phyloP scores from a whole-genome alignment of 352 stramenopile genomes.

The Phytopythium cucurbitacearum region DNA sequence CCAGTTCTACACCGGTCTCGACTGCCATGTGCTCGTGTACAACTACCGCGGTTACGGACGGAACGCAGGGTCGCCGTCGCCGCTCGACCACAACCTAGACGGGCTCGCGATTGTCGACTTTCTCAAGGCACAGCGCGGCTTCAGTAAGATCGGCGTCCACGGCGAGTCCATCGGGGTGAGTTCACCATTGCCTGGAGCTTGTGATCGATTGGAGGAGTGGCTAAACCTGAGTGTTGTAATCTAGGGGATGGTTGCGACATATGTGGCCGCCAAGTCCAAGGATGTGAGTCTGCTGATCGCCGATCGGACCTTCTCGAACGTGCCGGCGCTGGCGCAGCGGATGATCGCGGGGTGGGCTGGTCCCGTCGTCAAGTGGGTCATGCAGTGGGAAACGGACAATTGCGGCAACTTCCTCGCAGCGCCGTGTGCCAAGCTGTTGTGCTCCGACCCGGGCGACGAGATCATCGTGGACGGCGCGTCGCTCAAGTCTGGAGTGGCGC shows the following conservation, averaged over 20 bases:
- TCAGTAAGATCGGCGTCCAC: slow-evolving; percentile 69
- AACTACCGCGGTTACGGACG: slow-evolving; percentile 87
- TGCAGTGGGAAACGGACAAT: slow-evolving; percentile 81
- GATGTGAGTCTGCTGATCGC: slow-evolving; percentile 67
- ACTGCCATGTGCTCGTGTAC: slow-evolving; percentile 80
- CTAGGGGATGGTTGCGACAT: slow-evolving; percentile 67
- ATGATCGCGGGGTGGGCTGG: slow-evolving; percentile 78
- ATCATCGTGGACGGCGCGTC: slow-evolving; percentile 82
- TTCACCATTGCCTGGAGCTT: not conserved
- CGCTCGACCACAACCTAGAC: slow-evolving; percentile 58
- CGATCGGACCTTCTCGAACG: slow-evolving; percentile 76
- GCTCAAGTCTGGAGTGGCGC: slow-evolving; percentile 74
- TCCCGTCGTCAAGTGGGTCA: slow-evolving; percentile 52
- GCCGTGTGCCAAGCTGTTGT: slow-evolving; percentile 76
- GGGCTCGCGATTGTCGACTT: slow-evolving; percentile 72
- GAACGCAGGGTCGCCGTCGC: slow-evolving; percentile 56
- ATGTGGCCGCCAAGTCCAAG: slow-evolving; percentile 50
- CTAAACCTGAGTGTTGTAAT: not conserved
- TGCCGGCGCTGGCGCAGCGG: slow-evolving; percentile 73
- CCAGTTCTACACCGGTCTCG: slow-evolving; percentile 74
- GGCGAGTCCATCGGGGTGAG: slow-evolving; percentile 76
- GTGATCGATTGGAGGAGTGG: not conserved
- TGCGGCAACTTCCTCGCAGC: slow-evolving; percentile 68
- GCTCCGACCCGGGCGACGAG: slow-evolving; percentile 76
- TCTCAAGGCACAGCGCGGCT: slow-evolving; percentile 40